A percentile compares a stretch with the other conserved stretches of the same genome.
Conservation (phyloP, 352 stramenopile genomes). For the Peronospora farinosa region DNA sequence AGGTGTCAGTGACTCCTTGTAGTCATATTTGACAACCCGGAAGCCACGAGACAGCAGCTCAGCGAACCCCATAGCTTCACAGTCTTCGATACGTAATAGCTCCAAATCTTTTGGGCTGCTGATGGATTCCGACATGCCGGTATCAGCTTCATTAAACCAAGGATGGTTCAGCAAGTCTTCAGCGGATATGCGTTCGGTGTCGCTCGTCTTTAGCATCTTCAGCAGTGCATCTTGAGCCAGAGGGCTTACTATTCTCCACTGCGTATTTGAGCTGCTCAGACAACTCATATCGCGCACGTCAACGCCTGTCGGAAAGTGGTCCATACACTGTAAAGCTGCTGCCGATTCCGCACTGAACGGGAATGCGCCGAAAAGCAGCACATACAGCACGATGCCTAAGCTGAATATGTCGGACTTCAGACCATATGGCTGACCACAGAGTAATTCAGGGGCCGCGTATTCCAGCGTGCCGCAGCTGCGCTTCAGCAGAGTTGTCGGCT, state of each 20-base stretch:
- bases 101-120: constrained; percentile 9
- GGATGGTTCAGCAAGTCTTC: constrained; percentile 53
- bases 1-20: constrained; percentile 34
- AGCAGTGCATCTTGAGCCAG: constrained; percentile 58
- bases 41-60: constrained; percentile 60
- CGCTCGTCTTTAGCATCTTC: constrained; percentile 45
- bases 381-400: constrained; percentile 71
- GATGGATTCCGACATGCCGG: constrained; percentile 1
- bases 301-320: constrained; percentile 50
- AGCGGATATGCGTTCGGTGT: constrained; percentile 54
- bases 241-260: constrained; percentile 49
- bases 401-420: constrained; percentile 79
- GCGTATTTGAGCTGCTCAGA: constrained; percentile 43
- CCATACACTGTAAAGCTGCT: constrained; percentile 51
- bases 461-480: constrained; percentile 69
- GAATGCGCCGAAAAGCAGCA: constrained; percentile 73
- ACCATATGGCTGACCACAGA: constrained; percentile 58
- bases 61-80: constrained; percentile 48
- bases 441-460: constrained; percentile 69
- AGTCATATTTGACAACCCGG: constrained; percentile 56
- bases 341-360: constrained; percentile 74
- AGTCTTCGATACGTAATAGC: constrained; percentile 41
- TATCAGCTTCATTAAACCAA: constrained; percentile 46
- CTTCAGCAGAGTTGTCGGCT: constrained; percentile 44
- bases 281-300: constrained; percentile 82